Conservation (phyloP, 768 basidiomycete genomes). For the Tulasnella sp. region DNA sequence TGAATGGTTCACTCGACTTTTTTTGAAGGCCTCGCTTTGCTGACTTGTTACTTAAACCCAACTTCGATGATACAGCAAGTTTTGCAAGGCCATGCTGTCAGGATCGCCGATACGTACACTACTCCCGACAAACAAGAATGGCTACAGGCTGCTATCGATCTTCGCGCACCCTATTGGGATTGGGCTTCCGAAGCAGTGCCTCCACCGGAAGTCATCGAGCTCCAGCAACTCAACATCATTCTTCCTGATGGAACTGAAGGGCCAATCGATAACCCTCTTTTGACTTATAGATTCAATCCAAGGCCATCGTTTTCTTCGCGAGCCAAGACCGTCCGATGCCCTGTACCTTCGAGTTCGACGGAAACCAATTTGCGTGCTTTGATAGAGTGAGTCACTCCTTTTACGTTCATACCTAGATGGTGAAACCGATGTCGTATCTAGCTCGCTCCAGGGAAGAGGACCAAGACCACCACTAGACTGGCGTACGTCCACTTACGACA, state of each 20-base stretch:
- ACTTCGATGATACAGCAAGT: slow-evolving; percentile 31
- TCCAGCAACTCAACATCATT: slow-evolving; percentile 27
- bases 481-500: not conserved
- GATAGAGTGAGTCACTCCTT: not conserved
- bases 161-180: slow-evolving; percentile 40
- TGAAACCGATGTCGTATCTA: not conserved
- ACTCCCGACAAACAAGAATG: slow-evolving; percentile 20
- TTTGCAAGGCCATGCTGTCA: slow-evolving; percentile 30
- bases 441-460: not conserved
- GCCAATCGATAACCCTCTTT: not conserved
- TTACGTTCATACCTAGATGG: not conserved
- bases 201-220: slow-evolving; percentile 30
- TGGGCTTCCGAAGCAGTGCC: slow-evolving; percentile 34
- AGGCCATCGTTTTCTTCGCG: not conserved
- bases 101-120: slow-evolving; percentile 33
- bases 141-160: slow-evolving; percentile 26
- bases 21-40: not conserved
- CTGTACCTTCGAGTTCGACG: not conserved
- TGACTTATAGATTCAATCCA: slow-evolving; percentile 12
- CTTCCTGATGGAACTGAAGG: slow-evolving; percentile 23
- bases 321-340: not conserved
- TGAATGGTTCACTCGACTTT: slow-evolving; percentile 20
- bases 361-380: not conserved
- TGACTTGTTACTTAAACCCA: not conserved
- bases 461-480: not conserved